Evolutionary conservation across 2,329 filamentous ascomycete species (phyloP).

Genomic region (Botrytis galanthina): DNA sequence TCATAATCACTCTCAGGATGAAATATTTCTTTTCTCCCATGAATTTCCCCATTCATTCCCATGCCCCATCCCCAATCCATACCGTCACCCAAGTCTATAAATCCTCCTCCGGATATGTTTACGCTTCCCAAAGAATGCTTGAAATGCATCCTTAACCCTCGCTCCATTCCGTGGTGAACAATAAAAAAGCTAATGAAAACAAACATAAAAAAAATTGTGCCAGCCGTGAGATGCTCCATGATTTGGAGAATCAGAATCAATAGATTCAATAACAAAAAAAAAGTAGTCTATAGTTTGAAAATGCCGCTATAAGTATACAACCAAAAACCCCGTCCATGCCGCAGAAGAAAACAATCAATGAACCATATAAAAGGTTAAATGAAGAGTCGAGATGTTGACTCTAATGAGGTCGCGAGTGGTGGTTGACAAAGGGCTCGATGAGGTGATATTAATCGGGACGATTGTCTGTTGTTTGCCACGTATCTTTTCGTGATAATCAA

Average conservation of each 20-base stretch:
- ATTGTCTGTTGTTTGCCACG: neutral
- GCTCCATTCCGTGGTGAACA: slow-evolving; percentile 1
- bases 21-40: neutral
- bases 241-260: slow-evolving; percentile 13
- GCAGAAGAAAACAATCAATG: slow-evolving; percentile 6
- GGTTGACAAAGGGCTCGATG: neutral
- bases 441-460: slow-evolving; percentile 7
- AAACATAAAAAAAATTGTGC: slow-evolving; percentile 7
- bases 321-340: slow-evolving; percentile 15
- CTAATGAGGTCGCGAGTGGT: neutral
- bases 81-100: slow-evolving; percentile 9
- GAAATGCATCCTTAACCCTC: slow-evolving; percentile 6
- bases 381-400: neutral
- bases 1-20: neutral
- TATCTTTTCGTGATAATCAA: neutral
- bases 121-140: slow-evolving; percentile 6
- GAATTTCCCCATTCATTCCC: slow-evolving; percentile 1
- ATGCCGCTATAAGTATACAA: slow-evolving; percentile 19
- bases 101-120: slow-evolving; percentile 1
- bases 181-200: slow-evolving; percentile 14
- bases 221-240: neutral
- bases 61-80: neutral
- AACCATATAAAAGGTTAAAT: slow-evolving; percentile 3
- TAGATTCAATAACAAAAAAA: neutral
- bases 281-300: slow-evolving; percentile 20